Percentiles rank a stretch among this genome's conserved stretches.
Conservation (phyloP, 306 rosid species). For the Abrus precatorius region DNA sequence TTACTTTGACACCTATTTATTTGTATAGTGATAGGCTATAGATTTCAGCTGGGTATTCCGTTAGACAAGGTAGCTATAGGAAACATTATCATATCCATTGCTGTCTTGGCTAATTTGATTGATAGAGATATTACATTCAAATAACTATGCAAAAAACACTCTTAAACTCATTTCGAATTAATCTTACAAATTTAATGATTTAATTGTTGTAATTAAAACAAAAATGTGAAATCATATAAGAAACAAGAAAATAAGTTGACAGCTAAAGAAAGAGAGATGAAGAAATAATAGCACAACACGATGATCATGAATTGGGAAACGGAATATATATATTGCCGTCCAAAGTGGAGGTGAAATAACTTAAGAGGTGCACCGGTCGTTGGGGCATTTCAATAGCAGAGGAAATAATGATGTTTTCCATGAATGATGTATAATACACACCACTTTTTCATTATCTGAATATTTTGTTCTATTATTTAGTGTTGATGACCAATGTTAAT, state of each 20-base stretch:
- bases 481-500: slow-evolving; percentile 4
- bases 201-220: not conserved
- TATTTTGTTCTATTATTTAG: slow-evolving; percentile 26
- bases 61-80: no score
- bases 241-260: not conserved
- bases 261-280: not conserved
- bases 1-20: not conserved
- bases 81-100: no score
- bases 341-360: slow-evolving; percentile 76
- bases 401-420: slow-evolving; percentile 76
- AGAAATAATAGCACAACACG: not conserved
- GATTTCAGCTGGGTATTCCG: not conserved
- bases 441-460: slow-evolving; percentile 40
- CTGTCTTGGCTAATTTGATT: no score
- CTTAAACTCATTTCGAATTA: no score
- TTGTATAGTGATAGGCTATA: not conserved
- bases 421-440: slow-evolving; percentile 45
- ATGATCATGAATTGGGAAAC: slow-evolving; percentile 35
- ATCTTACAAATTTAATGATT: not conserved
- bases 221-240: slow-evolving; percentile 6
- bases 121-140: no score
- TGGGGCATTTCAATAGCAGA: slow-evolving; percentile 42
- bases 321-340: slow-evolving; percentile 60
- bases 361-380: slow-evolving; percentile 39
- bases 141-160: not conserved